A percentile compares a stretch with the other conserved stretches of the same genome.
Conservation (phyloP, 257 asterid species). For the Anisodus tanguticus region DNA sequence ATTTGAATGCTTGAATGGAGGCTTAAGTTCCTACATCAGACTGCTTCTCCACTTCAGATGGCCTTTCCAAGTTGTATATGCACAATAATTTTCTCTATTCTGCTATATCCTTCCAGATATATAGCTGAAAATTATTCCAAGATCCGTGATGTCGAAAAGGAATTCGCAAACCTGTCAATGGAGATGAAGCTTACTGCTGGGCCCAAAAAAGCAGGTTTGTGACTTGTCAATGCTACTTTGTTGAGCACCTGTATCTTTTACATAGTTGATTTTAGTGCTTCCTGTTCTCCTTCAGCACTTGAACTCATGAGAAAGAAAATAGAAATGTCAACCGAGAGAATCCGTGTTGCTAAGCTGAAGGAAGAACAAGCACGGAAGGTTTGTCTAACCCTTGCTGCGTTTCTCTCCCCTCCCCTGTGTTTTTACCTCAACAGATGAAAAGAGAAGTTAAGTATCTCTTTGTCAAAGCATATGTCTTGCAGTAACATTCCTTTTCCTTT, state of each 20-base stretch:
- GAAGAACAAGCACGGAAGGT: constrained; percentile 88
- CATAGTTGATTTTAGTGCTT: constrained; percentile 19
- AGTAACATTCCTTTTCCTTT: not conserved
- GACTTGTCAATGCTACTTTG: constrained; percentile 3
- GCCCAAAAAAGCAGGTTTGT: constrained; percentile 86
- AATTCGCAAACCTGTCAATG: constrained; percentile 73
- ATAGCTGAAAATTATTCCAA: constrained; percentile 89
- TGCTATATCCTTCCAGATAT: constrained; percentile 58
- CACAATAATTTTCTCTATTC: constrained; percentile 1
- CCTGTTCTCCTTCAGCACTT: constrained; percentile 57
- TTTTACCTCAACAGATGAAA: not conserved
- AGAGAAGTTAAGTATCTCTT: not conserved
- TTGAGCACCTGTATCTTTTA: not conserved
- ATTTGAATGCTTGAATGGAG: not conserved
- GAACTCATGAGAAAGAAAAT: constrained; percentile 94
- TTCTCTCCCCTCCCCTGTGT: not conserved
- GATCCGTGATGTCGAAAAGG: constrained; percentile 98
- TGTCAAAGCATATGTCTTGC: not conserved
- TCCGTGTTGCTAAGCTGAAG: constrained; percentile 71
- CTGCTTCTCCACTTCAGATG: not conserved
- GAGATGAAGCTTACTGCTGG: constrained; percentile 98
- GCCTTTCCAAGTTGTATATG: not conserved
- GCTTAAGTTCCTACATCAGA: constrained; percentile 2
- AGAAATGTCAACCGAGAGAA: constrained; percentile 82
- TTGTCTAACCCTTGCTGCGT: not conserved